Percentiles rank a stretch among this genome's conserved stretches.
Conservation (phyloP, 169 alveolate genomes). For the Eimeria praecox region DNA sequence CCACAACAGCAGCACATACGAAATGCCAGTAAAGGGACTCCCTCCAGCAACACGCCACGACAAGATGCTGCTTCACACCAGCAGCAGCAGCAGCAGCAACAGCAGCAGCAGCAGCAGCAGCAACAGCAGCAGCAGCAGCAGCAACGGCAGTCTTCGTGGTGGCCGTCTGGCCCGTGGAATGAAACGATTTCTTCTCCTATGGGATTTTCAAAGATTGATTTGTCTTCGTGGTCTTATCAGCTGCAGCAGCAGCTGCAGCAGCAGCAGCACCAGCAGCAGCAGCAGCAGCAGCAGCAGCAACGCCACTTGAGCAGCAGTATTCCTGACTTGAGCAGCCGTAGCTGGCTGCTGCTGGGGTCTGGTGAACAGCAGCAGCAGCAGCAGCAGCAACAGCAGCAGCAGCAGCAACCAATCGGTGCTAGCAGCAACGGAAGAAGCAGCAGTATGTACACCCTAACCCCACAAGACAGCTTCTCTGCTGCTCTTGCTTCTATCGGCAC, state of each 20-base stretch:
- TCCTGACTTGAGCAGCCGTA: slow-evolving; percentile 23
- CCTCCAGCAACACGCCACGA: neutral
- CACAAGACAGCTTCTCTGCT: slow-evolving; percentile 17
- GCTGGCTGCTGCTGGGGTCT: slow-evolving; percentile 60
- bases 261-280: neutral
- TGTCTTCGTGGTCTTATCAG: neutral
- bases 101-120: neutral
- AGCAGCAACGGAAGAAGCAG: slow-evolving; percentile 32
- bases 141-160: slow-evolving; percentile 13
- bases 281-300: slow-evolving; percentile 58
- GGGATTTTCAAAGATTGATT: neutral
- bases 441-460: neutral
- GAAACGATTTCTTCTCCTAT: slow-evolving; percentile 33
- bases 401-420: slow-evolving; percentile 24
- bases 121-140: slow-evolving; percentile 29
- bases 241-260: neutral
- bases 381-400: slow-evolving; percentile 33
- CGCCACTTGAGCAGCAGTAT: neutral
- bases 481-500: slow-evolving; percentile 18
- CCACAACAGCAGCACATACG: neutral
- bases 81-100: slow-evolving; percentile 1
- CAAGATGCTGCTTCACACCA: neutral
- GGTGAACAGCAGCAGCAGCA: neutral
- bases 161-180: slow-evolving; percentile 19
- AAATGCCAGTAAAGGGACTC: neutral